Evolutionary conservation across 2,329 filamentous ascomycete species (phyloP).

Genomic region (Colletotrichum sp.): DNA sequence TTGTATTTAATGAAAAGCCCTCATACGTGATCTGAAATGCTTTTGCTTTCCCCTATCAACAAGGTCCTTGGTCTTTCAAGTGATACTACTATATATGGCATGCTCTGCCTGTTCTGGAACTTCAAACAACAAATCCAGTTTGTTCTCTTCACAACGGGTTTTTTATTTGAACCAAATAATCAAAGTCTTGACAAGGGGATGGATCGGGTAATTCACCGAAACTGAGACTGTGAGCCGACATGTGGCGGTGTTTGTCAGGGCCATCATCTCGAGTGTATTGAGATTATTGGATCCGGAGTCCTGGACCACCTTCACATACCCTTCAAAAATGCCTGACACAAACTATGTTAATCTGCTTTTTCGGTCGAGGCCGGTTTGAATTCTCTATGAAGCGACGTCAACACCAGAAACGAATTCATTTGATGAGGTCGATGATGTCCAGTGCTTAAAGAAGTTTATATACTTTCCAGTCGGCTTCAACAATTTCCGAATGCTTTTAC

Average conservation of each 20-base stretch:
- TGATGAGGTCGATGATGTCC: not conserved
- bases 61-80: rapidly evolving
- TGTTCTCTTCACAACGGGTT: not conserved
- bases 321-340: rapidly evolving
- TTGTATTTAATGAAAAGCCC: rapidly evolving
- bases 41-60: rapidly evolving
- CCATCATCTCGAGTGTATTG: not conserved
- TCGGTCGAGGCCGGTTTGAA: not conserved
- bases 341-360: not conserved
- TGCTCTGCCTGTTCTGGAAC: not conserved
- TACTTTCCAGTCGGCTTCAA: not conserved
- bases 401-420: rapidly evolving
- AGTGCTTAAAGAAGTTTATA: not conserved
- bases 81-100: not conserved
- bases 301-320: rapidly evolving
- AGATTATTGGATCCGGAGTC: rapidly evolving
- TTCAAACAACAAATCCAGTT: not conserved
- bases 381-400: not conserved
- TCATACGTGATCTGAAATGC: rapidly evolving
- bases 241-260: not conserved
- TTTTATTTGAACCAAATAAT: rapidly evolving
- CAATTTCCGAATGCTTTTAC: not conserved
- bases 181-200: not conserved
- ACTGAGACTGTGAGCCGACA: not conserved
- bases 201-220: no score